Evolutionary conservation across 2,329 filamentous ascomycete genomes (phyloP).

Genomic region (Botrytis tulipae): DNA sequence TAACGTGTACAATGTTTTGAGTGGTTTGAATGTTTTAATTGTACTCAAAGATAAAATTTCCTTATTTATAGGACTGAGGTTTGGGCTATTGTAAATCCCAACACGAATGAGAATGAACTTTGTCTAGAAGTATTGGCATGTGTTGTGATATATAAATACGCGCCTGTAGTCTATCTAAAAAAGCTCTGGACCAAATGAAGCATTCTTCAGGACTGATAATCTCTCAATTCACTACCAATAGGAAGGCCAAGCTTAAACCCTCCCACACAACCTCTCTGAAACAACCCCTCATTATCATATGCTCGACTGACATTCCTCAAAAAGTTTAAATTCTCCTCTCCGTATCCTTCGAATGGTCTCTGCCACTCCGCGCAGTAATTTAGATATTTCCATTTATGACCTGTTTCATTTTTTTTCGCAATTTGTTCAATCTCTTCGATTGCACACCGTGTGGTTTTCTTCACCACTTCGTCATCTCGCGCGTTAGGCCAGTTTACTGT

Average conservation of each 20-base stretch:
- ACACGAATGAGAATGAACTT: neutral
- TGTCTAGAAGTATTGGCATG: neutral
- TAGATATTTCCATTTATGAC: constrained; percentile 34
- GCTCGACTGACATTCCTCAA: constrained; percentile 17
- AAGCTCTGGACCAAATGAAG: neutral
- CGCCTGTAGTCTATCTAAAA: neutral
- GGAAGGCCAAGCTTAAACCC: constrained; percentile 18
- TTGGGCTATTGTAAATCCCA: neutral
- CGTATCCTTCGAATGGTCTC: constrained; percentile 37
- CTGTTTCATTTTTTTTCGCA: constrained; percentile 32
- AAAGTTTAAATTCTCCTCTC: constrained; percentile 31
- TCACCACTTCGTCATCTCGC: constrained; percentile 36
- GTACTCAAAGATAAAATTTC: accelerated
- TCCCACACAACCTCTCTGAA: constrained; percentile 18
- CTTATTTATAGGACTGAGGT: neutral
- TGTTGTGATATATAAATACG: neutral
- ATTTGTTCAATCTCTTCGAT: constrained; percentile 39
- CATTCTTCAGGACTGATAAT: neutral
- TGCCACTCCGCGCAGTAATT: constrained; percentile 39
- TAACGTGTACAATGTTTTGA: neutral
- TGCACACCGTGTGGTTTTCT: constrained; percentile 31
- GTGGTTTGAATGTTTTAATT: neutral
- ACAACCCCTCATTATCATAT: constrained; percentile 23
- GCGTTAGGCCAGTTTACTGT: constrained; percentile 39
- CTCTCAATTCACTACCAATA: too few species aligned